Conservation (phyloP, 331 rosid genomes). For the Cydonia oblonga region DNA sequence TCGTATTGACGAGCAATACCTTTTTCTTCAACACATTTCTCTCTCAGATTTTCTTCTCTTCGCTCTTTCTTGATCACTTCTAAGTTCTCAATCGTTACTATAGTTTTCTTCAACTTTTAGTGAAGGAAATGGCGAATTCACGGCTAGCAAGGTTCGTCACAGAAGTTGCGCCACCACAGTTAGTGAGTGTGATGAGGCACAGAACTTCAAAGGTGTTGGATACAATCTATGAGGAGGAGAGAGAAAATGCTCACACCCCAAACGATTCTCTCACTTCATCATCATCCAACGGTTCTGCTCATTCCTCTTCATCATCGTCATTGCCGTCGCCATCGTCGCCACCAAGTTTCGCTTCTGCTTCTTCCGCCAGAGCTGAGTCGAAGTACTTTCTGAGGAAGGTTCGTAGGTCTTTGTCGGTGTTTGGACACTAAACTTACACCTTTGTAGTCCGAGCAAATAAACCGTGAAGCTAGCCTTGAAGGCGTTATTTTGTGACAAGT, state of each 20-base stretch:
- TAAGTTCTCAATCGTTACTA: neutral
- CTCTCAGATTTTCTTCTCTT: neutral
- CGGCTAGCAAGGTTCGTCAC: slow-evolving; percentile 66
- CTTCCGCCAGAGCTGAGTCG: slow-evolving; percentile 17
- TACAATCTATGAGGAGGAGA: slow-evolving; percentile 81
- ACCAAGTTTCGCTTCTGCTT: neutral
- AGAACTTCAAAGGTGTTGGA: slow-evolving; percentile 76
- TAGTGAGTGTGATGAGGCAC: slow-evolving; percentile 69
- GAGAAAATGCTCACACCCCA: slow-evolving; percentile 25
- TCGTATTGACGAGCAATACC: slow-evolving; percentile 10
- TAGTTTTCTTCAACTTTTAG: neutral
- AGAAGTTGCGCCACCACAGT: slow-evolving; percentile 91
- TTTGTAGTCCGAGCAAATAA: neutral
- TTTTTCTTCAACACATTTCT: neutral
- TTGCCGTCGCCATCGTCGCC: neutral
- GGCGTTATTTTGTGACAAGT: neutral
- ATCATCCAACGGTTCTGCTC: slow-evolving; percentile 15
- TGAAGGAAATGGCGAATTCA: slow-evolving; percentile 47
- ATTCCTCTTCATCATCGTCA: slow-evolving; percentile 15
- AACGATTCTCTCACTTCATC: slow-evolving; percentile 17
- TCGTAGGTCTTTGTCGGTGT: slow-evolving; percentile 41
- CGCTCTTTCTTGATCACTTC: neutral
- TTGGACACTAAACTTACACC: slow-evolving; percentile 24
- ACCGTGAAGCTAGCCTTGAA: neutral
- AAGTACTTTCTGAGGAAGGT: slow-evolving; percentile 50